phyloP scores from a whole-genome alignment of 75 land plant genomes.

The Pseudotsuga menziesii region DNA sequence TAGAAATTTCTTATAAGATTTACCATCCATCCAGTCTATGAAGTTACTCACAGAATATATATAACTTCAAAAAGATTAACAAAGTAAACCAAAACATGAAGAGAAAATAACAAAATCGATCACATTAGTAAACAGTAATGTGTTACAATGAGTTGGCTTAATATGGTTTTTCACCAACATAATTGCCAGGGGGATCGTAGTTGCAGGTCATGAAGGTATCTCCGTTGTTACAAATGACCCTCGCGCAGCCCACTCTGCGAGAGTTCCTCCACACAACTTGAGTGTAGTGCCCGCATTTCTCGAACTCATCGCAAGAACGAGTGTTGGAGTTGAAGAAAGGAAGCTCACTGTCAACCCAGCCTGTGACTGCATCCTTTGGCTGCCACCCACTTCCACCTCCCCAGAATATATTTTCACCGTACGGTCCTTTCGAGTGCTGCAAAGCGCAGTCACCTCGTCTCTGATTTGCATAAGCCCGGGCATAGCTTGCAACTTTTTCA shows the following conservation, averaged over 20 bases:
- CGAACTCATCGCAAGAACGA: conserved; percentile 28
- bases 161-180: conserved; percentile 35
- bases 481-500: conserved; percentile 22
- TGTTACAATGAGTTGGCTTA: not conserved
- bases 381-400: conserved; percentile 31
- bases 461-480: conserved; percentile 25
- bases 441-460: conserved; percentile 14
- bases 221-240: conserved; percentile 27
- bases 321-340: conserved; percentile 31
- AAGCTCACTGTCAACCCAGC: conserved; percentile 36
- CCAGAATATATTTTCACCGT: conserved; percentile 46
- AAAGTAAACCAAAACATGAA: too few species aligned
- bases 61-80: too few species aligned
- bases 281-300: conserved; percentile 56
- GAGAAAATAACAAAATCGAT: too few species aligned
- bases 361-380: conserved; percentile 30
- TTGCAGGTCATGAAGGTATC: conserved; percentile 40
- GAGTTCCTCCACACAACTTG: conserved; percentile 48
- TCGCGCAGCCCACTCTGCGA: conserved; percentile 38
- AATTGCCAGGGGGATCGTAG: conserved; percentile 63
- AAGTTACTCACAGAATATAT: too few species aligned
- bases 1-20: too few species aligned
- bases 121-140: too few species aligned
- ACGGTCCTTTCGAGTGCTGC: conserved; percentile 24
- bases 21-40: too few species aligned